Evolutionary conservation across 2,329 filamentous ascomycete species (phyloP), one percentile per base, ranked within the genome.

Genomic region (Apiospora pterosperma): DNA sequence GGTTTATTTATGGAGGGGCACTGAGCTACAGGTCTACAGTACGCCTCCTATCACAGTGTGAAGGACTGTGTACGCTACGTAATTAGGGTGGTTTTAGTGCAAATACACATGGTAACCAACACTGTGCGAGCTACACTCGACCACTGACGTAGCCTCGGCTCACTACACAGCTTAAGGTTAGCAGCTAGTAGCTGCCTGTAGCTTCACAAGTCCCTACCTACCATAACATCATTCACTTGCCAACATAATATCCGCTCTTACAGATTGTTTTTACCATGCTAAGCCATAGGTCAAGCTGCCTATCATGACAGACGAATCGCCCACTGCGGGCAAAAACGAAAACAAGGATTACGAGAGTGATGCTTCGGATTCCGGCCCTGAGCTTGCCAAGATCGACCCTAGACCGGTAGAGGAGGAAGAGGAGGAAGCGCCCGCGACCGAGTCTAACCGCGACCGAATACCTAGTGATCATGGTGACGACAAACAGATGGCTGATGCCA

Each of bases 301-400:
- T 69, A 74, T 70, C 73, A 82, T 82, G 80, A 81, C 79, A 74
- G 76, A 80, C 70, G 74, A 73, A 73, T 74, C 77, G 74, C 75
- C 77, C 69, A 34, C 3, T 34, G 28, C 48, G 48, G 48, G 48
- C 48, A 55, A 34, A 55, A 55, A 19, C 48, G n/a, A 34, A 55
- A 55, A n/a, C 6, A 12, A 11, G 4, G 69, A 72, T 65, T 69
- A 68, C 72, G 75, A 73, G 73, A 73, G 74, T 59, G 69, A 68
- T 63, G 65, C 34, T 39, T 63, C 70, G 42, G 64, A 67, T 61
- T 69, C 71, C 36, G 65, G 64, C 36, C 52, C 61, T 36, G 68
- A 64, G 63, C 64, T 63, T 61, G 39, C 34, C 36, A 63, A 66
- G 44, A 42, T 59, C 60, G 65, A 67, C 39, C 55, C 65, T 14